Conservation (phyloP, 345 rosid genomes). For the Cardamine chenopodiifolia region DNA sequence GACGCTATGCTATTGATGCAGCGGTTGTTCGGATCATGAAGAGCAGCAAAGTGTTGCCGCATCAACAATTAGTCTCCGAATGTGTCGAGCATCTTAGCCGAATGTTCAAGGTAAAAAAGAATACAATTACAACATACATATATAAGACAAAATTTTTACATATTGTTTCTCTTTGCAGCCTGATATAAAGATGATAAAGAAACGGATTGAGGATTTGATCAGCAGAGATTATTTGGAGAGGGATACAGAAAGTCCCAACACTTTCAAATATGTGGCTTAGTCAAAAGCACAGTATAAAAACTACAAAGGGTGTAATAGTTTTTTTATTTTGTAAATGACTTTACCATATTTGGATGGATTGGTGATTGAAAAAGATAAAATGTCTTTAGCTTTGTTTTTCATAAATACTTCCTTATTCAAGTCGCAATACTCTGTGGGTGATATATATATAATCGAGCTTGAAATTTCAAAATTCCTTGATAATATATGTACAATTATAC, state of each 20-base stretch:
- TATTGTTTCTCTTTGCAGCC: constrained; percentile 40
- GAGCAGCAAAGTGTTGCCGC: constrained; percentile 69
- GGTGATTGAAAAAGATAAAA: not conserved
- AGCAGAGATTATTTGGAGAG: constrained; percentile 77
- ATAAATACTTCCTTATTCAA: not conserved
- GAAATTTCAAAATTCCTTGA: no score
- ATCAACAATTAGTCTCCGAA: constrained; percentile 74
- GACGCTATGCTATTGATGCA: constrained; percentile 86
- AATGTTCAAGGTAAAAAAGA: constrained; percentile 64
- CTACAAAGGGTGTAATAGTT: not conserved
- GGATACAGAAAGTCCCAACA: constrained; percentile 60
- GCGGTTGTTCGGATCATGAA: constrained; percentile 93
- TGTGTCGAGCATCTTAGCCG: constrained; percentile 82
- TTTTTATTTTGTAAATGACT: not conserved
- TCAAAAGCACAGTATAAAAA: not conserved
- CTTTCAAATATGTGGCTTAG: constrained; percentile 69
- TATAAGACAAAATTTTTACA: not conserved
- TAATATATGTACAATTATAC: no score
- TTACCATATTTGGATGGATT: not conserved
- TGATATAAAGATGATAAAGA: constrained; percentile 84
- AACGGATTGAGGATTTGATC: constrained; percentile 80
- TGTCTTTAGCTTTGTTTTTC: not conserved
- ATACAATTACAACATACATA: not conserved
- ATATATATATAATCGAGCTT: no score
- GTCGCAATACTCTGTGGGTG: no score